Conservation (phyloP, 2,329 filamentous ascomycete genomes). For the Plectosphaerella cucumerina region DNA sequence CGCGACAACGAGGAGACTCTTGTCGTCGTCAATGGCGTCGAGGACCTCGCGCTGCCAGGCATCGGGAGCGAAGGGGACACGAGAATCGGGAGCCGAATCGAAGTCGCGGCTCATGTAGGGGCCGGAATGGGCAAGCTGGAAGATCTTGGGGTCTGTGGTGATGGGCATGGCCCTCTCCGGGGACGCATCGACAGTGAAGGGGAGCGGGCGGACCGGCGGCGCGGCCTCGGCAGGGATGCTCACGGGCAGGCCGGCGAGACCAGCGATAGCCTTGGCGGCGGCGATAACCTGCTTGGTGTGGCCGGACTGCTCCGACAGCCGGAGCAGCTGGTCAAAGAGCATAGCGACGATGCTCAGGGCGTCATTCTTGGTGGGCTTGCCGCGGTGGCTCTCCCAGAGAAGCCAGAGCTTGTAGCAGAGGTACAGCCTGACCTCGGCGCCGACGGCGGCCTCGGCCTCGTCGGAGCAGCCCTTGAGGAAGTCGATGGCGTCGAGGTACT, state of each 20-base stretch:
- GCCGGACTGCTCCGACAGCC: background rate
- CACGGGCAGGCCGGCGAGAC: background rate
- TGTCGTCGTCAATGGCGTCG: constrained; percentile 65
- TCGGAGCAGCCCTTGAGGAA: constrained; percentile 39
- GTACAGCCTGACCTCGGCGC: constrained; percentile 29
- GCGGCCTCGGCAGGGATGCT: too few species aligned
- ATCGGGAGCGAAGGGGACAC: constrained; percentile 69
- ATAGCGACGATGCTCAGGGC: constrained; percentile 8
- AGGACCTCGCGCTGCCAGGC: constrained; percentile 72
- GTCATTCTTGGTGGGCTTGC: background rate
- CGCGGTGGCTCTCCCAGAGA: constrained; percentile 2
- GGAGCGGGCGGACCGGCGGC: too few species aligned
- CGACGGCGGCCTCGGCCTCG: constrained; percentile 20
- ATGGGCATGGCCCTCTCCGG: constrained; percentile 10
- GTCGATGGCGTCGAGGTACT: constrained; percentile 44
- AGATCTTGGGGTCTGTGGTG: constrained; percentile 32
- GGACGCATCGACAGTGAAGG: background rate
- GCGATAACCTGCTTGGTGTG: background rate
- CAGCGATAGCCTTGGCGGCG: background rate
- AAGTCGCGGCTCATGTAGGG: constrained; percentile 74
- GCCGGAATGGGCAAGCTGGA: constrained; percentile 65
- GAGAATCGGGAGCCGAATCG: constrained; percentile 61
- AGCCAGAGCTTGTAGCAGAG: constrained; percentile 26
- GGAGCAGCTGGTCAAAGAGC: constrained; percentile 11
- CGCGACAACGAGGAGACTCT: constrained; percentile 70